Percentiles rank a stretch among this genome's conserved stretches.
phyloP scores from a whole-genome alignment of 495 filamentous ascomycete genomes.

The Podospora sp. region DNA sequence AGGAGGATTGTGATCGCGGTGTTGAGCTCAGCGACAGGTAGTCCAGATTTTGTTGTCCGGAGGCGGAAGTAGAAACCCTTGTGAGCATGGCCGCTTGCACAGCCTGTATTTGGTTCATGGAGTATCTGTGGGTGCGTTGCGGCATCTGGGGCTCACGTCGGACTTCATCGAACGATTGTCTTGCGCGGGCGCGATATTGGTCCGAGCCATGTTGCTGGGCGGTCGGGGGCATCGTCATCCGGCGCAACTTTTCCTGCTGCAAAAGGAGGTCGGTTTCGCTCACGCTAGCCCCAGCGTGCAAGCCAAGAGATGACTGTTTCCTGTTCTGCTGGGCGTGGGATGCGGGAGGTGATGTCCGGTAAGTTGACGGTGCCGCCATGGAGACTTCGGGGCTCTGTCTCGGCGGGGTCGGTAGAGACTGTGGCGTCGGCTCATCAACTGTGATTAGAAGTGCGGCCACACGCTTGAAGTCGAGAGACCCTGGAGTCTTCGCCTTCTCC shows the following conservation, averaged over 20 bases:
- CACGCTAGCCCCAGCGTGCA: conserved; percentile 48
- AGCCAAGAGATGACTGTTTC: conserved; percentile 30
- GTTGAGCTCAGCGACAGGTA: conserved; percentile 42
- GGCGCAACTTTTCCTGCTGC: conserved; percentile 56
- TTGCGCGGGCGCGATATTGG: conserved; percentile 37
- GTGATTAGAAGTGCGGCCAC: conserved; percentile 60
- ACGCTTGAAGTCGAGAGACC: conserved; percentile 68
- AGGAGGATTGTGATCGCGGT: conserved; percentile 38
- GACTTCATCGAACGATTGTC: conserved; percentile 44
- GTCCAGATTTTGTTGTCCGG: conserved; percentile 39
- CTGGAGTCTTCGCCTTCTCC: conserved; percentile 59
- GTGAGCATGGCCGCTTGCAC: conserved; percentile 37
- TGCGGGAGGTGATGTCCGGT: conserved; percentile 44
- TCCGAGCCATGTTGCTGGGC: conserved; percentile 32
- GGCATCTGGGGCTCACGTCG: conserved; percentile 34
- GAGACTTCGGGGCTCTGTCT: conserved; percentile 42
- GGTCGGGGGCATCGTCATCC: conserved; percentile 46
- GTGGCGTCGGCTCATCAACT: conserved; percentile 43
- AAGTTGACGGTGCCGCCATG: conserved; percentile 46
- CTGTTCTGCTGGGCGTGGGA: conserved; percentile 31
- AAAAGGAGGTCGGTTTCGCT: conserved; percentile 55
- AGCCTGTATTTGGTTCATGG: conserved; percentile 39
- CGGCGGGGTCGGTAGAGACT: conserved; percentile 39
- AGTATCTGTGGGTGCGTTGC: conserved; percentile 49
- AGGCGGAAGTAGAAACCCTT: conserved; percentile 31